phyloP scores from a whole-genome alignment of 805 yeast genomes.

The Myxozyma sirexii region DNA sequence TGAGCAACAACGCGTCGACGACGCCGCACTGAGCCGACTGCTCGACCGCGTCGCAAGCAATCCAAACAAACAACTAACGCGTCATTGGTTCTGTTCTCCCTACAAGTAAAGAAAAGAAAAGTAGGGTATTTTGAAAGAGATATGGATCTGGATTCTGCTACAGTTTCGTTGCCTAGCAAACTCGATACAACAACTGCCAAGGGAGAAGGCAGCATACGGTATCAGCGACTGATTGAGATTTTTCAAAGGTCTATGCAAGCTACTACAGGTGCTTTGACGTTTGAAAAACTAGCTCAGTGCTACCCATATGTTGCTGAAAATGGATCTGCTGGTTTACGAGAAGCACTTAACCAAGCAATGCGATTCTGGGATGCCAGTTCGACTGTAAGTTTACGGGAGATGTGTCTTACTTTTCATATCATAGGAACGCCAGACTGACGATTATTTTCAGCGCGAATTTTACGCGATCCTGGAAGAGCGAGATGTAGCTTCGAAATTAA shows the following conservation, averaged over 20 bases:
- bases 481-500: conserved; percentile 44
- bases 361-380: conserved; percentile 55
- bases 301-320: conserved; percentile 57
- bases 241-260: conserved; percentile 58
- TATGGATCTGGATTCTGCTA: not conserved
- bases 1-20: not conserved
- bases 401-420: not conserved
- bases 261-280: conserved; percentile 53
- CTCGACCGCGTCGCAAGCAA: not conserved
- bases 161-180: not conserved
- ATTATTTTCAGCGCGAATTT: conserved; percentile 54
- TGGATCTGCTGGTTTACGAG: conserved; percentile 51
- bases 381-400: conserved; percentile 5
- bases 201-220: conserved; percentile 45
- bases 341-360: conserved; percentile 56
- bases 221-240: conserved; percentile 53
- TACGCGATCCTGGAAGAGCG: conserved; percentile 56
- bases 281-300: conserved; percentile 56
- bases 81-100: too few relatives aligned
- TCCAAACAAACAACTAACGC: not conserved
- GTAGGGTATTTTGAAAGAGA: too few relatives aligned
- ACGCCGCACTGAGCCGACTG: not conserved
- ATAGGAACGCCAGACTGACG: not conserved
- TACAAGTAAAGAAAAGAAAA: too few relatives aligned
- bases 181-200: not conserved